Conservation (phyloP, 306 rosid species). For the Betula pendula region DNA sequence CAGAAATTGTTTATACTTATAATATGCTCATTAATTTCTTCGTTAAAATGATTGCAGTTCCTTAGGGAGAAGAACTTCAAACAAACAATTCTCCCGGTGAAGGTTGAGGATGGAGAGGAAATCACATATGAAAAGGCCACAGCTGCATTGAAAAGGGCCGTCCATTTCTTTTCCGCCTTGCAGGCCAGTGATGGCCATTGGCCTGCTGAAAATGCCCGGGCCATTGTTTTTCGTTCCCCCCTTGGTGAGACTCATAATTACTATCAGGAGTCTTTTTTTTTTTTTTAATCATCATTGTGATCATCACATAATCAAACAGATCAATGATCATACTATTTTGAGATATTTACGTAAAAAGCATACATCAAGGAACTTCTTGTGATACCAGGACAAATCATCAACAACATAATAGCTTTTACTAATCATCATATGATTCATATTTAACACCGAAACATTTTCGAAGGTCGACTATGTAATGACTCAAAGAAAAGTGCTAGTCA, state of each 20-base stretch:
- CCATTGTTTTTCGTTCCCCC: constrained; percentile 17
- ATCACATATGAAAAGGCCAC: constrained; percentile 4
- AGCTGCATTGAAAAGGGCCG: constrained; percentile 8
- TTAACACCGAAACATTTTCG: too few relatives aligned
- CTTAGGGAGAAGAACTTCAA: constrained; percentile 17
- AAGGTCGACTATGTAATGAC: too few relatives aligned
- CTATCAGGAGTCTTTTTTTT: background rate
- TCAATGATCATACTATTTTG: too few relatives aligned
- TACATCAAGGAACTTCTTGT: too few relatives aligned
- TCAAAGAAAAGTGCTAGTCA: too few relatives aligned
- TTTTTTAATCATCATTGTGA: background rate
- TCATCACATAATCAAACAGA: background rate
- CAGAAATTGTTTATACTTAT: too few relatives aligned
- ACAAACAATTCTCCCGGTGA: constrained; percentile 12
- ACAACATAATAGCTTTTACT: too few relatives aligned
- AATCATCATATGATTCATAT: too few relatives aligned
- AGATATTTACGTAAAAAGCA: too few relatives aligned
- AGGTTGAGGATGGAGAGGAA: constrained; percentile 8
- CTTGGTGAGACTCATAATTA: background rate
- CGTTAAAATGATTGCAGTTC: constrained; percentile 5
- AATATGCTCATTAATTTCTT: too few relatives aligned
- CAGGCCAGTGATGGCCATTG: constrained; percentile 26
- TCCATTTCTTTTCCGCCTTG: constrained; percentile 5
- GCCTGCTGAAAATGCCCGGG: constrained; percentile 26
- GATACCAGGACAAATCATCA: too few relatives aligned